Base-by-base conservation (phyloP, 202 grass and related monocot genomes). In the Schoenoplectus tabernaemontani region DNA sequence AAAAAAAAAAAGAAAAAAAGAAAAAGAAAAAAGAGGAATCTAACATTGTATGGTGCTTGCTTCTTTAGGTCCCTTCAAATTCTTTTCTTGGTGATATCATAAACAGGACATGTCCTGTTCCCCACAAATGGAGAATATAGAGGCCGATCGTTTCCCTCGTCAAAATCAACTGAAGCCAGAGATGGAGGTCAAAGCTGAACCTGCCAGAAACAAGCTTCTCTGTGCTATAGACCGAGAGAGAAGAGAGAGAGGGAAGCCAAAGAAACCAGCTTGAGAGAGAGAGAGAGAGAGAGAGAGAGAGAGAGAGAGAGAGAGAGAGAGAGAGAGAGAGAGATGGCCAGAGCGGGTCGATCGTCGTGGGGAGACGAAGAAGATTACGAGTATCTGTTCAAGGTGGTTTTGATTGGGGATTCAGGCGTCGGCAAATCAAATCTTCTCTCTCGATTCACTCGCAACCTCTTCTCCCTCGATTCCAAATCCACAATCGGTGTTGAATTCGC, bases 351-450 rank as follows among this genome's bases (percentile, higher is more conserved):
- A 74, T 56, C 77, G 12, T 16, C 58, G 9, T 80, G 59, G 77
- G 81, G 91, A 32, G 91, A 88, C 19, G 88, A 93, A 66, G 85
- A 93, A 82, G 91, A 93, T 53, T 93, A 93, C 72, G 85, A 86
- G 12, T 90, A 93, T 64, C 88, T 93, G 17, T 90, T 93, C 83
- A 93, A 93, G 88, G 87, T 93, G 80, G 91, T 93, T 58, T 79
- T 93, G 73, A 93, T 93, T 64, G 91, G 85, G 16, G 85, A 87
- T 56, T 87, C 85, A 1, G 85, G 85, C 56, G 85, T 87, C 15
- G 85, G 85, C 0, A 87, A 87, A 64, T 87, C 85, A 1, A 87
- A 87, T 56, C 82, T 87, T 12, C 81, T 87, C 24, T 87, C 85
- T n/a, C 53, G 85, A n/a, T 87, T 87, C 74, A 87, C 85, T 42